These are phyloP conservation scores for Telopea speciosissima DNA, from an alignment of 177 flowering plant genomes.

Conservation along the genomic window DNA sequence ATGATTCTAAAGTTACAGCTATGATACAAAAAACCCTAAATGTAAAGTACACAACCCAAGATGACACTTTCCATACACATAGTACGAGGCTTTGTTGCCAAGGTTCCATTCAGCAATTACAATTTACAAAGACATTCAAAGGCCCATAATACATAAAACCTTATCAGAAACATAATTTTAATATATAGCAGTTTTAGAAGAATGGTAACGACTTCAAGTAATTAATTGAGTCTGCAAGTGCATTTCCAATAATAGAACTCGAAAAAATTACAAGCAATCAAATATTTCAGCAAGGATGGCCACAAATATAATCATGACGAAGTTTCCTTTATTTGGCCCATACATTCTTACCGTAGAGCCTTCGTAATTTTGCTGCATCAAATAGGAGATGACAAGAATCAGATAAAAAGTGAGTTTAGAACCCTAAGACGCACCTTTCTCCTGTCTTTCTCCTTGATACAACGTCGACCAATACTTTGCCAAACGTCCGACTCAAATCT, in stretches of 20 bases:
- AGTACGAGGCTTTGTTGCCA: neutral
- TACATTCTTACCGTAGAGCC: neutral
- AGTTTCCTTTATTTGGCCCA: too few relatives aligned
- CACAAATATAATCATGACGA: too few relatives aligned
- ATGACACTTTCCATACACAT: neutral
- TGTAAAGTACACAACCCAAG: neutral
- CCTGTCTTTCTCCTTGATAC: constrained; percentile 20
- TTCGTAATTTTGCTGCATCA: neutral
- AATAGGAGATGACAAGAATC: neutral
- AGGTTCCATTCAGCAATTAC: neutral
- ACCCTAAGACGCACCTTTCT: constrained; percentile 16
- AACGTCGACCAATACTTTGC: constrained; percentile 18
- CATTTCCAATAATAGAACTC: too few relatives aligned
- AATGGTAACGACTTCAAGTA: too few relatives aligned
- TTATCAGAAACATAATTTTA: too few relatives aligned
- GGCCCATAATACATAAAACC: neutral
- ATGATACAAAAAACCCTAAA: neutral
- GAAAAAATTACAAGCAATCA: too few relatives aligned
- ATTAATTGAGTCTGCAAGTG: neutral
- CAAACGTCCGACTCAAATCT: constrained; percentile 30
- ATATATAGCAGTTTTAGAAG: too few relatives aligned
- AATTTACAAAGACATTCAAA: neutral
- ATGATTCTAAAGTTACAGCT: too few relatives aligned
- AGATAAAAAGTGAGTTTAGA: neutral
- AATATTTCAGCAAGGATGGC: too few relatives aligned